Conservation (phyloP, 1,284 basidiomycete genomes). For the Pholiota adiposa region DNA sequence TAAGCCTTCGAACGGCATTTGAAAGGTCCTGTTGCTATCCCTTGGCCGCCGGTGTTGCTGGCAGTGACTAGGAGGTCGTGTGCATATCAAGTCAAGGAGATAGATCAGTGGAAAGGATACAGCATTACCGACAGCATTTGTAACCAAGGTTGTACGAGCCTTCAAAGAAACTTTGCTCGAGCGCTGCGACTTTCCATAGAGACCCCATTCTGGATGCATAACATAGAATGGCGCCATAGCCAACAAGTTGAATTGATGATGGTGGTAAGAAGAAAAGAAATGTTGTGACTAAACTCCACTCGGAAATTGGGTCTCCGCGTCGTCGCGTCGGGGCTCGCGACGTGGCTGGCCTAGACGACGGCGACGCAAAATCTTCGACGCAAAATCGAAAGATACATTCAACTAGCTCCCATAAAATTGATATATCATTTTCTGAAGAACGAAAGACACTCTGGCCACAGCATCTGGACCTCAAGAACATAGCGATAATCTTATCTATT, state of each 20-base stretch:
- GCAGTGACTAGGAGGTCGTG: too few relatives aligned
- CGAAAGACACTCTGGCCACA: background rate
- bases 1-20: too few relatives aligned
- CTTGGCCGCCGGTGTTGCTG: too few relatives aligned
- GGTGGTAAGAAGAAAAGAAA: background rate
- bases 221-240: background rate
- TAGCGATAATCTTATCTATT: slow-evolving; percentile 28
- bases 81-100: too few relatives aligned
- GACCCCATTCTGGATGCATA: too few relatives aligned
- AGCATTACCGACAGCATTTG: too few relatives aligned
- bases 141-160: too few relatives aligned
- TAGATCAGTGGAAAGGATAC: too few relatives aligned
- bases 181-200: too few relatives aligned
- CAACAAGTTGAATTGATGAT: background rate
- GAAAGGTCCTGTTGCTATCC: too few relatives aligned
- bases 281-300: background rate
- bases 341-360: background rate
- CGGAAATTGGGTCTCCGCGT: background rate
- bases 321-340: background rate
- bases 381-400: background rate
- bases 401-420: background rate
- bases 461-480: slow-evolving; percentile 18
- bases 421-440: background rate
- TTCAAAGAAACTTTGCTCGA: too few relatives aligned
- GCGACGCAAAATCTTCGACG: background rate